Evolutionary conservation across 495 filamentous ascomycete genomes (phyloP).

Genomic region (Penicillium arizonense): DNA sequence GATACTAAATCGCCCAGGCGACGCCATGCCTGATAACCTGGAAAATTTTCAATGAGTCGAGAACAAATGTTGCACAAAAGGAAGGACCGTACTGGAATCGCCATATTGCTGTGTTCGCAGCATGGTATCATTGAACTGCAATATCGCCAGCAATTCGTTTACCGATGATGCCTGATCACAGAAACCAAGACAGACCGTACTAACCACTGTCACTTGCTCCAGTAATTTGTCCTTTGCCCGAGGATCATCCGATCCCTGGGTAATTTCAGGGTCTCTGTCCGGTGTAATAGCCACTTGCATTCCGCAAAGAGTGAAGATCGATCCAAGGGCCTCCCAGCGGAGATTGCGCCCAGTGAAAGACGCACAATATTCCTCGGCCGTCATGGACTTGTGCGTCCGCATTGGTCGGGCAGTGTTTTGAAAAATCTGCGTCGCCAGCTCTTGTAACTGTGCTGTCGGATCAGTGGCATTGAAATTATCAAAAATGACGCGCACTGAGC

Average conservation of each 20-base stretch:
- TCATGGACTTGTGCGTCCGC: conserved; percentile 27
- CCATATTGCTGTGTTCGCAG: conserved; percentile 48
- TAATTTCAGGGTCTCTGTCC: conserved; percentile 34
- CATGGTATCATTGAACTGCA: conserved; percentile 43
- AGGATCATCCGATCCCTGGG: conserved; percentile 16
- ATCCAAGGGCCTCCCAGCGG: conserved; percentile 60
- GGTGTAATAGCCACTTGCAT: conserved; percentile 37
- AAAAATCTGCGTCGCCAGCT: conserved; percentile 30
- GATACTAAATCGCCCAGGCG: conserved; percentile 49
- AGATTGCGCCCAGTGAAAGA: conserved; percentile 50
- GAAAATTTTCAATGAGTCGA: conserved; percentile 2
- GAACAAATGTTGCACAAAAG: neutral
- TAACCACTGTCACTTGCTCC: conserved; percentile 37
- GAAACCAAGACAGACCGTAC: conserved; percentile 44
- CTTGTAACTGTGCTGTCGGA: conserved; percentile 28
- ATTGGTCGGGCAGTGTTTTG: conserved; percentile 34
- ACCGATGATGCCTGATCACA: conserved; percentile 45
- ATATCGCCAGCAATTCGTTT: conserved; percentile 48
- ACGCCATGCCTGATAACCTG: conserved; percentile 54
- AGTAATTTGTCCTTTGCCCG: conserved; percentile 30
- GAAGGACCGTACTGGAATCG: conserved; percentile 46
- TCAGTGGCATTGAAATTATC: conserved; percentile 21
- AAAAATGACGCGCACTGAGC: conserved; percentile 27
- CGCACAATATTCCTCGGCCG: conserved; percentile 32
- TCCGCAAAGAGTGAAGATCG: conserved; percentile 50